phyloP scores from a whole-genome alignment of 169 alveolate species.

The Perkinsus olseni region DNA sequence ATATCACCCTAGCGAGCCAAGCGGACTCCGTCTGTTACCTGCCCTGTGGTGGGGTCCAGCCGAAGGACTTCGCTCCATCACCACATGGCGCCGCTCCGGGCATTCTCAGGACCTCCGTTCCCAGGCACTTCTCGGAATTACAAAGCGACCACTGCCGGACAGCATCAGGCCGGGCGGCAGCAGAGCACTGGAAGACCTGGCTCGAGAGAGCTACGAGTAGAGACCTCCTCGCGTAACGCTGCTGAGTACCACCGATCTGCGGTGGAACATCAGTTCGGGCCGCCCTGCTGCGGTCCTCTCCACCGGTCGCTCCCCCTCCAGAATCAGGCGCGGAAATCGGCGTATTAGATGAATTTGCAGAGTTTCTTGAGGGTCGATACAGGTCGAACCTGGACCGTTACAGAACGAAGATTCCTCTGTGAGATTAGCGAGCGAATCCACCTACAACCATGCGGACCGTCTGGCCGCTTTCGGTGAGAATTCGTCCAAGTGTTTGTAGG shows the following conservation, averaged over 20 bases:
- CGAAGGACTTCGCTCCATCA: not conserved
- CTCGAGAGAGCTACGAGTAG: not conserved
- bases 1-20: no score
- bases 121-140: not conserved
- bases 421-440: no score
- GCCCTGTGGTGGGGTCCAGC: not conserved
- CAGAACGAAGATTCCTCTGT: no score
- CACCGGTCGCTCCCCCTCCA: not conserved
- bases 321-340: not conserved
- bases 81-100: not conserved
- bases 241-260: not conserved
- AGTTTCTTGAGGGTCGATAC: not conserved
- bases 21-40: not conserved
- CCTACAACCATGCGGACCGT: not conserved
- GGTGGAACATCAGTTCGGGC: not conserved
- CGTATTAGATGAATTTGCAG: not conserved
- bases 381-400: not conserved
- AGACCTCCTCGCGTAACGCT: not conserved
- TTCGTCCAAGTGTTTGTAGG: not conserved
- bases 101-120: not conserved
- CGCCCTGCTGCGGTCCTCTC: not conserved
- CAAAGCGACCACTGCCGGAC: not conserved
- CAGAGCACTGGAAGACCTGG: not conserved
- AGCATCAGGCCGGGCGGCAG: not conserved
- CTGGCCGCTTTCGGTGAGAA: not conserved